These are phyloP conservation scores for Aspergillus conjunctus DNA, from an alignment of 495 filamentous ascomycete species.

Conservation along the genomic window DNA sequence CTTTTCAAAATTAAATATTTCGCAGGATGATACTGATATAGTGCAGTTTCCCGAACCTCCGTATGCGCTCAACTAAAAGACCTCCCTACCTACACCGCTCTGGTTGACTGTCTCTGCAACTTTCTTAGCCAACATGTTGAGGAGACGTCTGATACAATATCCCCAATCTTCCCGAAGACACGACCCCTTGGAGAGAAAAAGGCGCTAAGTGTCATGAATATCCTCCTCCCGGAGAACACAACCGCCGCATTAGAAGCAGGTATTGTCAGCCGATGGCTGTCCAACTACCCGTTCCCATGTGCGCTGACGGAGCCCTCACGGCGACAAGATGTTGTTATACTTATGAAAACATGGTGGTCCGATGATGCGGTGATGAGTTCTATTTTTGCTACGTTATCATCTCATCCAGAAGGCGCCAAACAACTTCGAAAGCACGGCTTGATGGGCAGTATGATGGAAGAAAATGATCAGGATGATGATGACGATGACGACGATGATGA, in stretches of 20 bases:
- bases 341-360: conserved; percentile 51
- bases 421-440: conserved; percentile 49
- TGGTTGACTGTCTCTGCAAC: conserved; percentile 52
- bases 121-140: conserved; percentile 48
- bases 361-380: conserved; percentile 50
- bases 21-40: conserved; percentile 8
- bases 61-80: conserved; percentile 43
- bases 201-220: conserved; percentile 41
- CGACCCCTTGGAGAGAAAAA: conserved; percentile 48
- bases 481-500: conserved; percentile 50
- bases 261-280: conserved; percentile 51
- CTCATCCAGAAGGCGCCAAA: conserved; percentile 37
- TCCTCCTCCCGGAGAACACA: conserved; percentile 42
- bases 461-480: conserved; percentile 51
- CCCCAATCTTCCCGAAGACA: conserved; percentile 48
- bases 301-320: conserved; percentile 38
- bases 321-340: conserved; percentile 42
- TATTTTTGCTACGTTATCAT: conserved; percentile 41
- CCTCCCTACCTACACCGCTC: conserved; percentile 40
- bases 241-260: conserved; percentile 46
- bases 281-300: conserved; percentile 54
- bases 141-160: conserved; percentile 39
- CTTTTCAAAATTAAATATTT: not conserved
- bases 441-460: conserved; percentile 47
- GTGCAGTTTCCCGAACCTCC: conserved; percentile 43